phyloP scores from a whole-genome alignment of 169 alveolate species.

The Plasmodium yoelii region DNA sequence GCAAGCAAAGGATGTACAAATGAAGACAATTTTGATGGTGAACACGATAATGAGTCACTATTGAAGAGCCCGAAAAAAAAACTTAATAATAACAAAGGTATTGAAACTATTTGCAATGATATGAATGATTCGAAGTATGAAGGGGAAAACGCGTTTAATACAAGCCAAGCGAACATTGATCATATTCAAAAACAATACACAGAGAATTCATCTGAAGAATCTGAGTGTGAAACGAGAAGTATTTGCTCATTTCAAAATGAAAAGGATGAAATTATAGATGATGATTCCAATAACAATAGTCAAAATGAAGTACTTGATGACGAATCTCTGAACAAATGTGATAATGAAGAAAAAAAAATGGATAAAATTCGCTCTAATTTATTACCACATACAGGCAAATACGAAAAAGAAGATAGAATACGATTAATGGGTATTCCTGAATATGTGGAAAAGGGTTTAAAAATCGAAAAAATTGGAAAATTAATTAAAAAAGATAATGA shows the following conservation, averaged over 20 bases:
- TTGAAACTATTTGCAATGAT: neutral
- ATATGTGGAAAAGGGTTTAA: slow-evolving; percentile 27
- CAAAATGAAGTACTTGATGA: neutral
- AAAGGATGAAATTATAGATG: neutral
- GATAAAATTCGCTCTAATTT: neutral
- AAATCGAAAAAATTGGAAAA: slow-evolving; percentile 67
- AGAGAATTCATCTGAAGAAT: neutral
- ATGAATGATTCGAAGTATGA: neutral
- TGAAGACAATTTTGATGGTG: slow-evolving; percentile 34
- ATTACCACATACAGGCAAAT: neutral
- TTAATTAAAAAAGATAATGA: slow-evolving; percentile 42
- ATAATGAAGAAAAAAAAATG: neutral
- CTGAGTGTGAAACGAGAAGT: neutral
- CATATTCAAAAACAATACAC: neutral
- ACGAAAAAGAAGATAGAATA: slow-evolving; percentile 20
- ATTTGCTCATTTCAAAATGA: neutral
- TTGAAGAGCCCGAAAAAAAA: too few relatives aligned
- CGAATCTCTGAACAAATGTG: neutral
- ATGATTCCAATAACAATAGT: neutral
- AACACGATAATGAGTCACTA: neutral
- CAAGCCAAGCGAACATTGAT: neutral
- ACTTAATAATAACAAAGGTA: neutral
- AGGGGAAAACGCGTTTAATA: neutral
- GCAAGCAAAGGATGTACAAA: slow-evolving; percentile 16
- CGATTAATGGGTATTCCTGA: slow-evolving; percentile 67